Percentiles rank a stretch among this genome's conserved stretches.
These are phyloP conservation scores for Fusarium transvaalense DNA, from an alignment of 2,329 filamentous ascomycete genomes.

Conservation along the genomic window DNA sequence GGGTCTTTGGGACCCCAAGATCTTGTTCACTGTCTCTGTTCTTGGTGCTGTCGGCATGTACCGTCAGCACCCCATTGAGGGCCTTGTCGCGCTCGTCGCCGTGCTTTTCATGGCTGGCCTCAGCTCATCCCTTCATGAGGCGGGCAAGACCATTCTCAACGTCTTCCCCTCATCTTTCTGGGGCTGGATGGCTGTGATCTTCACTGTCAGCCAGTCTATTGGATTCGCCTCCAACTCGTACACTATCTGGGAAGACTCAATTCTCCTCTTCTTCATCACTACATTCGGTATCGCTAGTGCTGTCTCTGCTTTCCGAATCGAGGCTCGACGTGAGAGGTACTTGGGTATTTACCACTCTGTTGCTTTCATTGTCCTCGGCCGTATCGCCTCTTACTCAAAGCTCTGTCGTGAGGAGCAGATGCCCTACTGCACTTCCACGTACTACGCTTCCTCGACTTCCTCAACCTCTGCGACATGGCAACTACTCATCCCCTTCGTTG, in stretches of 20 bases:
- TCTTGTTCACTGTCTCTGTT: constrained; percentile 50
- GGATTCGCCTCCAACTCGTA: constrained; percentile 98
- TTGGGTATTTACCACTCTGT: constrained; percentile 88
- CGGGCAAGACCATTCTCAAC: constrained; percentile 61
- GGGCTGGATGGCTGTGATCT: constrained; percentile 86
- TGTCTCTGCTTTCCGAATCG: constrained; percentile 80
- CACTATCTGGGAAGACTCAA: constrained; percentile 98
- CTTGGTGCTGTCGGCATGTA: constrained; percentile 51
- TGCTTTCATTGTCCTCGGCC: constrained; percentile 82
- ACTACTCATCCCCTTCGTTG: constrained; percentile 80
- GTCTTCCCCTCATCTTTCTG: constrained; percentile 81
- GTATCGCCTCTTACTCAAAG: constrained; percentile 86
- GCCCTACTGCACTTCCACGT: constrained; percentile 95
- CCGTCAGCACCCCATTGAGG: constrained; percentile 51
- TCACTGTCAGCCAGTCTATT: constrained; percentile 87
- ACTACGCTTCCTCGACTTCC: constrained; percentile 91
- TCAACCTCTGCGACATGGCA: constrained; percentile 96
- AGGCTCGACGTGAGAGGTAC: constrained; percentile 74
- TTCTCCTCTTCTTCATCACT: constrained; percentile 88
- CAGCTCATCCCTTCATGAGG: constrained; percentile 57
- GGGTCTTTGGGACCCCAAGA: constrained; percentile 53
- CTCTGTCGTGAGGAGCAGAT: constrained; percentile 98
- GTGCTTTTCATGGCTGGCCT: constrained; percentile 58
- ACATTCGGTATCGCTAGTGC: constrained; percentile 86
- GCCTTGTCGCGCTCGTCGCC: constrained; percentile 56